Evolutionary conservation across 164 flowering plant genomes (phyloP), one percentile per base, ranked within the genome.

Genomic region (Piper betle): DNA sequence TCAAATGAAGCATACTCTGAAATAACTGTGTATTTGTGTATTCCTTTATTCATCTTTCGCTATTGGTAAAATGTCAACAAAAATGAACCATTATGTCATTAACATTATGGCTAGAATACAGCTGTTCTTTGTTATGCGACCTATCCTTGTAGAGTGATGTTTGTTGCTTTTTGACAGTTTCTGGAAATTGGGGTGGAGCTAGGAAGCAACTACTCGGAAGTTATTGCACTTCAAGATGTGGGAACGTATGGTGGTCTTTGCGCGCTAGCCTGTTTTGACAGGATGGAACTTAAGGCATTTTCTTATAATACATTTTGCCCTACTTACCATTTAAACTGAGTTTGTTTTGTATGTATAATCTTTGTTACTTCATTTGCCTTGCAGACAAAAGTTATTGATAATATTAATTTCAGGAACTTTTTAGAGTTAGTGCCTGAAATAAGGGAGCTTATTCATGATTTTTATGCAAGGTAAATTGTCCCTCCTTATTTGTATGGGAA

Each of bases 211-310:
- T 94, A 88, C 66, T 73, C 81, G 53, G 95, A 88, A 69, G 95
- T 94, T 41, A 88, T 94, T 77, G 95, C 99, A 57, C 80, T 93
- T 18, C 99, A 91, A 79, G 99, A 94, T 78, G 88, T 94, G 74
- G 99, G 97, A 64, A 94, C 96, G 12, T 94, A 94, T 75, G 99
- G 99, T 38, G 97, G 97, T 39, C 88, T 94, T 61, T 94, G 97
- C 77, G 99, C 99, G 25, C 96, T 91, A 74, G 99, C 97, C 58
- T 91, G 80, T 74, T 94, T 91, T 75, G 97, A 94, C 74, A 80
- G 97, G 62, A 58, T 87, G 37, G 99, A 94, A 66, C 75, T 94
- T 66, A 92, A 92, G 96, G 98, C 71, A 87, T 9, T 52, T 60
- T 53, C 55, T 55, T 55, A 4, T 6, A 15, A 15, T 38, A 39